A percentile compares a stretch with the other conserved stretches of the same genome.
Evolutionary conservation across 2,329 filamentous ascomycete species (phyloP).

Genomic region (Colletotrichum horii): DNA sequence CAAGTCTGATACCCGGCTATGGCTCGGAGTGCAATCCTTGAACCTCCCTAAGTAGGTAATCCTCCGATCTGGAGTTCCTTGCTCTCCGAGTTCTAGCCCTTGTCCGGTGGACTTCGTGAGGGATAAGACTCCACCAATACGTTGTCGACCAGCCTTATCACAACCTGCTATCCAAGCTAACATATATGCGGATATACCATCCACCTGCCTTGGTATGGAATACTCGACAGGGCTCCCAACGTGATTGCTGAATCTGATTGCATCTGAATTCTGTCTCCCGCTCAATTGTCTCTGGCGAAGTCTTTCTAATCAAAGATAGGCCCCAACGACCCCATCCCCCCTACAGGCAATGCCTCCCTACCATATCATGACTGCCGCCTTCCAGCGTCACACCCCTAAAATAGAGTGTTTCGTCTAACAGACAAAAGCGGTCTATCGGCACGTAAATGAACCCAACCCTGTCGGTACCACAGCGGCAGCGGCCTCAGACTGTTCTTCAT

Average conservation of each 20-base stretch:
- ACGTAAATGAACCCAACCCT: neutral
- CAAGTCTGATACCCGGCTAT: neutral
- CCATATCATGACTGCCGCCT: neutral
- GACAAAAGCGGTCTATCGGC: neutral
- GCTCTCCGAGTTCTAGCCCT: neutral
- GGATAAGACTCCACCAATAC: neutral
- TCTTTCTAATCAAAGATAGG: neutral
- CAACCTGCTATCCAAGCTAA: no score
- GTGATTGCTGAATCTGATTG: rapidly evolving
- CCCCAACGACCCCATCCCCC: neutral
- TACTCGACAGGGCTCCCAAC: no score
- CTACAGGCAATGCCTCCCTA: neutral
- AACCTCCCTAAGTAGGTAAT: neutral
- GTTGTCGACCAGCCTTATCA: neutral
- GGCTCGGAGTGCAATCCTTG: neutral
- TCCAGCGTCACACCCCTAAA: neutral
- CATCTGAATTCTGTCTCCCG: neutral
- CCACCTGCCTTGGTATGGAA: neutral
- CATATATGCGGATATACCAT: no score
- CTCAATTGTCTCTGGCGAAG: no score
- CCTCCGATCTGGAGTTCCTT: neutral
- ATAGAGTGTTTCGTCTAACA: neutral
- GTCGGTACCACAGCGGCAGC: neutral
- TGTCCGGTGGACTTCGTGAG: neutral
- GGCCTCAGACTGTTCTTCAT: neutral